Conservation (phyloP, 352 stramenopile genomes). For the Phytophthora brassicae region DNA sequence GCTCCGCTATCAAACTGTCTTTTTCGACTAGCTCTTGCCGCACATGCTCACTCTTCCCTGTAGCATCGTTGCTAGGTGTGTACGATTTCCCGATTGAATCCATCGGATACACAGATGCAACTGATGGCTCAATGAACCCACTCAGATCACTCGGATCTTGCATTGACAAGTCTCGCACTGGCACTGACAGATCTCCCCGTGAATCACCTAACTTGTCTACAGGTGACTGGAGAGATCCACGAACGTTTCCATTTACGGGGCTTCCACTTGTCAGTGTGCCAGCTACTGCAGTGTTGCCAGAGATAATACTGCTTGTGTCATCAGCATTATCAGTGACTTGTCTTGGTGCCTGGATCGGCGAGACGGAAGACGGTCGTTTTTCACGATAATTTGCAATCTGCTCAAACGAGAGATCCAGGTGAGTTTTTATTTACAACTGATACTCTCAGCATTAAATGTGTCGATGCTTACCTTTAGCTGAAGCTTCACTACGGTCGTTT, state of each 20-base stretch:
- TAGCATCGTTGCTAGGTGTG: constrained; percentile 21
- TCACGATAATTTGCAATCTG: constrained; percentile 84
- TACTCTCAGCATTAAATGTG: not conserved
- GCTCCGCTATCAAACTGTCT: constrained; percentile 81
- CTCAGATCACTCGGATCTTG: constrained; percentile 17
- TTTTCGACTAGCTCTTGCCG: constrained; percentile 61
- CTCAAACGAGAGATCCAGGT: constrained; percentile 6
- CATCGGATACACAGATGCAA: constrained; percentile 24
- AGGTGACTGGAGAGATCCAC: constrained; percentile 7
- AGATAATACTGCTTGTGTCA: constrained; percentile 38
- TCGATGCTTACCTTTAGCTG: constrained; percentile 80
- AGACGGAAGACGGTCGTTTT: constrained; percentile 45
- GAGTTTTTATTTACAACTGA: not conserved
- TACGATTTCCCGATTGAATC: constrained; percentile 29
- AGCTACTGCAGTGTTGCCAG: constrained; percentile 27
- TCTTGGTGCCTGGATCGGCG: constrained; percentile 15
- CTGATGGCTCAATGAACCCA: constrained; percentile 20
- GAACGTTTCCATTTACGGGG: constrained; percentile 14
- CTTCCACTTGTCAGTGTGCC: constrained; percentile 20
- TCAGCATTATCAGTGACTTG: constrained; percentile 35
- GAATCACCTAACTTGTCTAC: constrained; percentile 45
- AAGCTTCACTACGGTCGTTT: constrained; percentile 55
- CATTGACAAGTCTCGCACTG: constrained; percentile 36
- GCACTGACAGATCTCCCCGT: constrained; percentile 36
- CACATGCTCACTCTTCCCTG: constrained; percentile 19